Evolutionary conservation across 2,329 filamentous ascomycete species (phyloP), one percentile per base, ranked within the genome.

Genomic region (Cladosporium sp.): DNA sequence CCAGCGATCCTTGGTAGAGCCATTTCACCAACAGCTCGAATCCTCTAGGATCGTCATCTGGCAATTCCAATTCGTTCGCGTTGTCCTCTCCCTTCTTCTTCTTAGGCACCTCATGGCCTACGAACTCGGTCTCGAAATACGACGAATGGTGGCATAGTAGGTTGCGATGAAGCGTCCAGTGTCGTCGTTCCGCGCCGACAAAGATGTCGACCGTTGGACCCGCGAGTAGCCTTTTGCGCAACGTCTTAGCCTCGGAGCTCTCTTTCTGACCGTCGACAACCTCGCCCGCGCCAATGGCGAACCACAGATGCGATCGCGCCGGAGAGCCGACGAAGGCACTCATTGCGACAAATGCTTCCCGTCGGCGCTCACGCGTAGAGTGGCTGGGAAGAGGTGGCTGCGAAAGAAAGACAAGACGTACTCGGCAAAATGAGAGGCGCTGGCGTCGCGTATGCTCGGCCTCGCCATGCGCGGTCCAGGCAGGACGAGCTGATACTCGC

Each of bases 21-120:
- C 83, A 86, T 74, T 85, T 85, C 6, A 85, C 82, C 18, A 86
- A 78, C 66, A 85, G 73, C 72, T 85, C 83, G 70, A 85, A 86
- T 28, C 83, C 84, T 8, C 75, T 74, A 3, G 84, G 82, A 64
- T 85, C 83, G 72, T 84, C 77, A 14, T 85, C 79, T 21, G 77
- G 77, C 24, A 86, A 75, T 47, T 85, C 82, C 32, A 85, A 71
- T 64, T 73, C 79, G 44, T 80, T 77, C 72, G 30, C 41, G 30
- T 57, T 47, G 30, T 76, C 73, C 59, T 77, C 75, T 54, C 73
- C 73, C 63, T 78, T 74, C 44, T 74, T 76, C 38, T 77, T 71
- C 57, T 78, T 75, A 44, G 75, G 74, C 41, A 78, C 74, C 41
- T 79, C 76, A 59, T 74, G 70, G 55, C 71, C 70, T n/a, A 71